Percentiles rank a stretch among this genome's conserved stretches.
Conservation (phyloP, 805 yeast genomes). For the Nakazawaea populi region DNA sequence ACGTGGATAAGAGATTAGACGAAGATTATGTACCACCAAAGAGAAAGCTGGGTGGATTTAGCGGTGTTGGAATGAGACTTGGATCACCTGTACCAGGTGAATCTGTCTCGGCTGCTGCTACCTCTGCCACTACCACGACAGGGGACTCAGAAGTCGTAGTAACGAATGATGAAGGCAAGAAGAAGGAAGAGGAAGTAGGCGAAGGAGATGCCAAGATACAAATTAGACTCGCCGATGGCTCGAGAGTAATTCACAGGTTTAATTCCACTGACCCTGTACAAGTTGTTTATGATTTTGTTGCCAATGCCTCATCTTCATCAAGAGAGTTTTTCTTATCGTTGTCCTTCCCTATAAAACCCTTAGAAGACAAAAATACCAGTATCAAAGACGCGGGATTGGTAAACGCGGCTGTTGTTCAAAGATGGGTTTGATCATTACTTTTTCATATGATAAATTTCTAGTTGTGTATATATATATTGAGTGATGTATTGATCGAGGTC, state of each 20-base stretch:
- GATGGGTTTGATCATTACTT: constrained; percentile 49
- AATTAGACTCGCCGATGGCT: constrained; percentile 79
- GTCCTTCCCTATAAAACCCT: constrained; percentile 75
- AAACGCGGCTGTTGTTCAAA: constrained; percentile 86
- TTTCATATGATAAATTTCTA: not conserved
- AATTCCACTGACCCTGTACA: constrained; percentile 60
- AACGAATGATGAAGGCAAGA: constrained; percentile 15
- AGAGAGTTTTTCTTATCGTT: constrained; percentile 64
- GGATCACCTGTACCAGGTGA: constrained; percentile 91
- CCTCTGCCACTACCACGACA: constrained; percentile 5
- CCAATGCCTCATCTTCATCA: constrained; percentile 32
- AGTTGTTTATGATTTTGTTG: constrained; percentile 64
- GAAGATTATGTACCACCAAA: constrained; percentile 73
- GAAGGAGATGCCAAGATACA: constrained; percentile 73
- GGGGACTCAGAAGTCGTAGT: constrained; percentile 10
- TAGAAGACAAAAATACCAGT: constrained; percentile 50
- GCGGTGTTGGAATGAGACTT: constrained; percentile 75
- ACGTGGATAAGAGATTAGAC: constrained; percentile 61
- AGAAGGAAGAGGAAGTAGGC: constrained; percentile 18
- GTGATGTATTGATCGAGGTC: not conserved
- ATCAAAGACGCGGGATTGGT: constrained; percentile 71
- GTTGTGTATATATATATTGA: not conserved
- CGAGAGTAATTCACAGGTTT: constrained; percentile 59
- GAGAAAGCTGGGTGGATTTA: constrained; percentile 42
- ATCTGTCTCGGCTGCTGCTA: constrained; percentile 14